Percentiles rank a stretch among this genome's conserved stretches.
Evolutionary conservation across 73 alveolate genomes (phyloP).

Genomic region (Tetrahymena thermophila): DNA sequence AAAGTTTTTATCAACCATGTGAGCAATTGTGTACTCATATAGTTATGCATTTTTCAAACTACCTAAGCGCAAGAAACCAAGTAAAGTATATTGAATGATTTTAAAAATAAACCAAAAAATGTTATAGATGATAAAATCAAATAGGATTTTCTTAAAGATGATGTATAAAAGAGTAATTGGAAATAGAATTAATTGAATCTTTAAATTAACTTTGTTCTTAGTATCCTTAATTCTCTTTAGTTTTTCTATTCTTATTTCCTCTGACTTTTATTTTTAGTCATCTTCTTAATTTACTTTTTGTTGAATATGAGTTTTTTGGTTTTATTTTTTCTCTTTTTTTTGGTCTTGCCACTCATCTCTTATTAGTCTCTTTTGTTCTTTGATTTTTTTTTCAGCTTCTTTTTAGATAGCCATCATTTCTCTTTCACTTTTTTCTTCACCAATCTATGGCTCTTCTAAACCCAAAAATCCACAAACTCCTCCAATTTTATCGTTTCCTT

Average conservation of each 20-base stretch:
- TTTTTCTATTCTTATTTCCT: not conserved
- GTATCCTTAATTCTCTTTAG: not conserved
- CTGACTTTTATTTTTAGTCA: not conserved
- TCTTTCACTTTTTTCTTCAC: not conserved
- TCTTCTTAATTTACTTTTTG: not conserved
- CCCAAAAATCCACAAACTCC: constrained; percentile 45
- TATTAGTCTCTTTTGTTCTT: not conserved
- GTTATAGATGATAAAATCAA: not conserved
- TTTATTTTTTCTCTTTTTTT: not conserved
- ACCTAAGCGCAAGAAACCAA: not conserved
- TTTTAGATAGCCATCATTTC: not conserved
- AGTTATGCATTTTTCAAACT: not conserved
- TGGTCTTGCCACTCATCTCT: not conserved
- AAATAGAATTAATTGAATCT: not conserved
- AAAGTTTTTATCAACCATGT: constrained; percentile 39
- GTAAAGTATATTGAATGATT: not conserved
- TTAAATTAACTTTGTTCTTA: not conserved
- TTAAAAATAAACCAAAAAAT: constrained; percentile 1
- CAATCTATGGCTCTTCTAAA: not conserved
- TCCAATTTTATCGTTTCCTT: constrained; percentile 23
- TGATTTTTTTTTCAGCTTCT: not conserved
- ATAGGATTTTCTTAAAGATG: not conserved
- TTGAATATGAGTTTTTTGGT: not conserved
- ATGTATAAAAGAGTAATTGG: not conserved
- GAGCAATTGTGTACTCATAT: constrained; percentile 42